These are phyloP conservation scores for Candida germanica DNA, from an alignment of 805 yeast species.

Conservation along the genomic window DNA sequence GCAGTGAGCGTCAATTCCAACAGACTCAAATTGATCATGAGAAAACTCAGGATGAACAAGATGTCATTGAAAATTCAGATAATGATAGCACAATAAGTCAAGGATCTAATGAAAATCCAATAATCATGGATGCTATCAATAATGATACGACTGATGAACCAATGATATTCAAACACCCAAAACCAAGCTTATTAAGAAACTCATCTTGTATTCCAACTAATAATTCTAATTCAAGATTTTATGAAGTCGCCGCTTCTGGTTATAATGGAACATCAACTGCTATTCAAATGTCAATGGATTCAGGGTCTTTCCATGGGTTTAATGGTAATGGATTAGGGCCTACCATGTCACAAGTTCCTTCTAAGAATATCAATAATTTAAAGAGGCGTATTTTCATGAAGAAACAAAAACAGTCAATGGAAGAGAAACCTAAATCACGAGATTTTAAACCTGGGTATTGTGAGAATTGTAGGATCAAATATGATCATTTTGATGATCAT, in stretches of 20 bases:
- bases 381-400: slow-evolving; percentile 45
- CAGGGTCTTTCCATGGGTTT: slow-evolving; percentile 29
- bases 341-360: slow-evolving; percentile 52
- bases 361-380: slow-evolving; percentile 48
- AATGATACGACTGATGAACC: background rate
- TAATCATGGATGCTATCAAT: slow-evolving; percentile 1
- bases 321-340: slow-evolving; percentile 61
- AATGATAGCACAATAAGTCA: slow-evolving; percentile 14
- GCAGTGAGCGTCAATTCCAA: slow-evolving; percentile 7
- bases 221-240: slow-evolving; percentile 35
- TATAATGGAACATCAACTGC: slow-evolving; percentile 46
- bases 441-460: slow-evolving; percentile 72
- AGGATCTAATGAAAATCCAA: slow-evolving; percentile 6
- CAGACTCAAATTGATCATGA: too few species aligned
- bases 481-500: slow-evolving; percentile 77
- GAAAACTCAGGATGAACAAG: background rate
- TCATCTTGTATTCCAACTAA: slow-evolving; percentile 36
- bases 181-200: slow-evolving; percentile 21
- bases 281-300: slow-evolving; percentile 38
- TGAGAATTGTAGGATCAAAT: slow-evolving; percentile 87
- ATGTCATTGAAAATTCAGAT: slow-evolving; percentile 7
- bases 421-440: slow-evolving; percentile 16
- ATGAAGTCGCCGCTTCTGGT: slow-evolving; percentile 44
- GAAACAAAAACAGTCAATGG: slow-evolving; percentile 27
- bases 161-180: slow-evolving; percentile 25